Base-by-base conservation (phyloP, 352 stramenopile species). In the Globisporangium cederbergense region DNA sequence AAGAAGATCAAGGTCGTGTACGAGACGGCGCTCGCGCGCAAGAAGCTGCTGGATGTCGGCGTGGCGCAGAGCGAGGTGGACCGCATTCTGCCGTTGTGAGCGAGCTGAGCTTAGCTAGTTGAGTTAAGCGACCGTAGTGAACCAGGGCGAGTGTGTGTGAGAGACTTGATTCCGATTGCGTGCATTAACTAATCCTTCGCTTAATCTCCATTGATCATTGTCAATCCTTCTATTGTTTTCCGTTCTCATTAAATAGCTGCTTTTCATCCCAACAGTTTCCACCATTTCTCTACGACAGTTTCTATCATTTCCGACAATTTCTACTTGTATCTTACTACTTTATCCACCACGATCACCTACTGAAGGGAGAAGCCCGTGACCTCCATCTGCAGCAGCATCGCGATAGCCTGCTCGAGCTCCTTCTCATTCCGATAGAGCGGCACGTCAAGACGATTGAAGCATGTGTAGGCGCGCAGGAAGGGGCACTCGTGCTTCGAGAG, bases 311-410 rank as follows among this genome's bases (percentile, higher is more conserved):
- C 22, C 11, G 25, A 54, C 49, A 58, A 43, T 58, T 43, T 58
- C 51, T 62, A 32, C 18, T 53, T 11, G 25, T 30, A 36, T 58
- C 13, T 25, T 22, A 42, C 42, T 34, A 40, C 64, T 57, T 42
- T 40, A 10, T 28, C 14, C 18, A 11, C 4, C 22, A 30, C 25
- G 18, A 28, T 13, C 5, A 36, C 4, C 32, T 49, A 98, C 54
- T 98, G 89, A 54, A 97, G 96, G 40, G 88, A 89, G 59, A 98
- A 97, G 20, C 92, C 91, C 11, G 89, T 97, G 54, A 87, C 74
- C 58, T 96, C 89, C 78, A 96, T 96, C 49, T 90, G 87, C 30
- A 97, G 88, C 14, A 91, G 79, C 58, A 97, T 76, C 43, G 81
- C 84, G 13, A 98, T 75, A 46, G 93, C 94, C 61, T 96, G 76